Evolutionary conservation across 177 flowering plant genomes (phyloP).

Genomic region (Telopea speciosissima): DNA sequence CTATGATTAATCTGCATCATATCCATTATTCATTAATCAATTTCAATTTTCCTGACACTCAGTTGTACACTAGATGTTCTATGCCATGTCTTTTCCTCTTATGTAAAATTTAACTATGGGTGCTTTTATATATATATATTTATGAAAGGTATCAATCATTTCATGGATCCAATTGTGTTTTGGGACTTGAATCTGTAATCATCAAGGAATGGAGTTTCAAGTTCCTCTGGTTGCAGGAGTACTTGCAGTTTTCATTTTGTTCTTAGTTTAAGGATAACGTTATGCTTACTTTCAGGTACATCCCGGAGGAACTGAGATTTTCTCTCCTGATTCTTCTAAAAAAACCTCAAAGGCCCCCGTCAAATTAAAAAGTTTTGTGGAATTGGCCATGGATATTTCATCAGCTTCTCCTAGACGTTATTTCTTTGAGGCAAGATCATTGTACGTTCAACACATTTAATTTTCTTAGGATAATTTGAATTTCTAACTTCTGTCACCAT

Average conservation of each 20-base stretch:
- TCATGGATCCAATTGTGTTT: background rate
- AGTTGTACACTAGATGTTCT: too few species aligned
- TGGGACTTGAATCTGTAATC: background rate
- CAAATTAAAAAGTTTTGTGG: conserved; percentile 68
- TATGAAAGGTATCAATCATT: background rate
- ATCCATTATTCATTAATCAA: too few species aligned
- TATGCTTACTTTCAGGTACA: conserved; percentile 53
- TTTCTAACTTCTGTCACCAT: background rate
- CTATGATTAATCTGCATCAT: too few species aligned
- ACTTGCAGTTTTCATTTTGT: background rate
- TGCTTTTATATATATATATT: background rate
- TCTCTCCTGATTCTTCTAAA: conserved; percentile 11
- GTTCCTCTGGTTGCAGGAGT: background rate
- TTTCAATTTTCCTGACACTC: too few species aligned
- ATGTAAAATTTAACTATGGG: conserved; percentile 6
- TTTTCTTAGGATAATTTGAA: background rate
- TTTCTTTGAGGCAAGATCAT: conserved; percentile 83
- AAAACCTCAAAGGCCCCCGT: conserved; percentile 34
- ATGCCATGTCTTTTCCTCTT: too few species aligned
- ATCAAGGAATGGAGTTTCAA: background rate
- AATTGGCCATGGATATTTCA: conserved; percentile 83
- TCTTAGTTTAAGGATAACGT: background rate
- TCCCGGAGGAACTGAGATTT: conserved; percentile 25
- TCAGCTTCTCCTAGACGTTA: conserved; percentile 98
- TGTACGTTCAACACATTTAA: conserved; percentile 13